Percentiles rank a stretch among this genome's conserved stretches.
phyloP scores from a whole-genome alignment of 768 basidiomycete genomes.

The Lentinula detonsa region DNA sequence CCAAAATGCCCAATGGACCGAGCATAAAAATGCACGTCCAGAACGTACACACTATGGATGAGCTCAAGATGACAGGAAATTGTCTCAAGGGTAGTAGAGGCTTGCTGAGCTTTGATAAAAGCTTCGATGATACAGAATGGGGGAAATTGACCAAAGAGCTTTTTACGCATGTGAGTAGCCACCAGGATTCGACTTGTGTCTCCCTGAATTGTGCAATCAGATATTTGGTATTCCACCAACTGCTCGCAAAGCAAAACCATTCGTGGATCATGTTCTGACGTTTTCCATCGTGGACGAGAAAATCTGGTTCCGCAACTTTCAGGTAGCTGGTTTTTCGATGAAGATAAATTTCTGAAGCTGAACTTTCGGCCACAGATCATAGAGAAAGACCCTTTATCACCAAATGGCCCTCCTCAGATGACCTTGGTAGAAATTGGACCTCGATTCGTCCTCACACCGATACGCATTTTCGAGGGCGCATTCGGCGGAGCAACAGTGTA shows the following conservation, averaged over 20 bases:
- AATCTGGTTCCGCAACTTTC: conserved; percentile 99
- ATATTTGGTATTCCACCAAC: conserved; percentile 92
- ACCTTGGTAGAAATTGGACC: conserved; percentile 97
- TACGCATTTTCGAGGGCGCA: conserved; percentile 96
- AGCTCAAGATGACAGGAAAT: conserved; percentile 99
- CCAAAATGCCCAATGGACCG: conserved; percentile 96
- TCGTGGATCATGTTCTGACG: conserved; percentile 95
- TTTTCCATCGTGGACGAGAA: conserved; percentile 95
- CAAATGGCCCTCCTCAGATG: conserved; percentile 77
- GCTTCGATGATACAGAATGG: conserved; percentile 87
- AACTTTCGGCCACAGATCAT: conserved; percentile 53
- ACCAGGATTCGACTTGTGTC: neutral
- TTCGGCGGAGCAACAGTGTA: conserved; percentile 94
- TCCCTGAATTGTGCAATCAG: conserved; percentile 32
- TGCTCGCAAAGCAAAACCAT: conserved; percentile 91
- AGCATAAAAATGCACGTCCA: conserved; percentile 97
- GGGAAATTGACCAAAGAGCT: conserved; percentile 86
- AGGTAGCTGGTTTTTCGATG: conserved; percentile 44
- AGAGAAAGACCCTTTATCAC: conserved; percentile 89
- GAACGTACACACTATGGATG: conserved; percentile 99
- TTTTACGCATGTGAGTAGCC: conserved; percentile 74
- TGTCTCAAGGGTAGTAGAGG: conserved; percentile 95
- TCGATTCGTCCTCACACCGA: conserved; percentile 94
- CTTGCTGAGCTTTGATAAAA: conserved; percentile 85
- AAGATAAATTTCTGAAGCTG: neutral